Conservation (phyloP, 306 rosid genomes). For the Begonia loranthoides region DNA sequence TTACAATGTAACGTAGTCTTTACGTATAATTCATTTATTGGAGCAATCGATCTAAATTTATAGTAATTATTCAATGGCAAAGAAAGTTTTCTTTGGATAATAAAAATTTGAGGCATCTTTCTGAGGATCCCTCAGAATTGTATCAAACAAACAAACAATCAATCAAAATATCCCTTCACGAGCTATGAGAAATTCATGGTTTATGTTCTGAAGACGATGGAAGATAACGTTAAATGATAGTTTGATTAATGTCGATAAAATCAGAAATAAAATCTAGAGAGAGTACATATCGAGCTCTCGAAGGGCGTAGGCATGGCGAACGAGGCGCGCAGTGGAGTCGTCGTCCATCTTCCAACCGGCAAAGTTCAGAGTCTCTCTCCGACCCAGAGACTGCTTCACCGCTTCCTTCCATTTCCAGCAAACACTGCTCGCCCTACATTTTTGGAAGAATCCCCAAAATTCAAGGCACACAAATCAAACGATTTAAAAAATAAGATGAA, state of each 20-base stretch:
- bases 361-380: slow-evolving; percentile 54
- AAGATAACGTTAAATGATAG: too few species aligned
- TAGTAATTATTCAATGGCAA: too few species aligned
- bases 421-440: slow-evolving; percentile 60
- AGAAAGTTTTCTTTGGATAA: too few species aligned
- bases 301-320: slow-evolving; percentile 66
- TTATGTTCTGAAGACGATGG: background rate
- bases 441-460: background rate
- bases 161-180: background rate
- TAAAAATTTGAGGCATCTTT: too few species aligned
- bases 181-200: background rate
- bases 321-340: slow-evolving; percentile 69
- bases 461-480: background rate
- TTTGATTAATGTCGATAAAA: too few species aligned
- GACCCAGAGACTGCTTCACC: slow-evolving; percentile 56
- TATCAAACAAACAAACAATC: too few species aligned
- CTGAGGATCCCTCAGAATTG: too few species aligned
- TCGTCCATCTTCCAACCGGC: slow-evolving; percentile 93
- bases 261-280: background rate
- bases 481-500: background rate
- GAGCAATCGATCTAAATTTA: too few species aligned
- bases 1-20: too few species aligned
- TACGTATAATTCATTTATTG: too few species aligned
- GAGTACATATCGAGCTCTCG: slow-evolving; percentile 56
- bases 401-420: slow-evolving; percentile 92